A percentile compares a stretch with the other conserved stretches of the same genome.
Conservation (phyloP, 371 early-diverging fungal genomes). For the Mucor piriformis region DNA sequence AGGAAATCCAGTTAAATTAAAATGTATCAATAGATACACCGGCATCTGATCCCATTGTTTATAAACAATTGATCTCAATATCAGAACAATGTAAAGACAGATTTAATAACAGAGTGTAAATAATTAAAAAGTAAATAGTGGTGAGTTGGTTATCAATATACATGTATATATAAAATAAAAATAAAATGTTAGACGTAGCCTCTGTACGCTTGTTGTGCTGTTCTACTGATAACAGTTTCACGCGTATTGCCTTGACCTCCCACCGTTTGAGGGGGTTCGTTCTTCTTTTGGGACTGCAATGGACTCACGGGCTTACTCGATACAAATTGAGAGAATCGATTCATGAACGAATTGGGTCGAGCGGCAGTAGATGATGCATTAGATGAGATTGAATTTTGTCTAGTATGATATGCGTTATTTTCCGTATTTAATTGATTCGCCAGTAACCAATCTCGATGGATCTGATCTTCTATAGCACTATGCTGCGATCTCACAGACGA, state of each 20-base stretch:
- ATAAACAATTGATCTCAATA: too few relatives aligned
- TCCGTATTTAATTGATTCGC: conserved; percentile 28
- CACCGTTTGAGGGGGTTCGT: too few relatives aligned
- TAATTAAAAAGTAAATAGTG: neutral
- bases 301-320: conserved; percentile 22
- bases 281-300: neutral
- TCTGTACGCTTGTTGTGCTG: conserved; percentile 6
- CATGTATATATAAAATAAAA: neutral
- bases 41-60: too few relatives aligned
- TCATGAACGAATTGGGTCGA: conserved; percentile 31
- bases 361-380: conserved; percentile 12
- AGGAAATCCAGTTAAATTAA: too few relatives aligned
- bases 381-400: conserved; percentile 12
- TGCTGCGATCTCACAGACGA: conserved; percentile 23
- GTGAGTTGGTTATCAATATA: too few relatives aligned
- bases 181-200: conserved; percentile 10
- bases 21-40: too few relatives aligned
- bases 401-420: conserved; percentile 1
- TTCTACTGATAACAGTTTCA: neutral
- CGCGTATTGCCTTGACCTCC: conserved; percentile 3
- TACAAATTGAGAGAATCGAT: conserved; percentile 44
- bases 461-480: conserved; percentile 20
- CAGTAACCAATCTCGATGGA: conserved; percentile 29
- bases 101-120: neutral
- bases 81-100: too few relatives aligned